Conservation (phyloP, 2,329 filamentous ascomycete genomes). For the Trichoderma atrobrunneum region DNA sequence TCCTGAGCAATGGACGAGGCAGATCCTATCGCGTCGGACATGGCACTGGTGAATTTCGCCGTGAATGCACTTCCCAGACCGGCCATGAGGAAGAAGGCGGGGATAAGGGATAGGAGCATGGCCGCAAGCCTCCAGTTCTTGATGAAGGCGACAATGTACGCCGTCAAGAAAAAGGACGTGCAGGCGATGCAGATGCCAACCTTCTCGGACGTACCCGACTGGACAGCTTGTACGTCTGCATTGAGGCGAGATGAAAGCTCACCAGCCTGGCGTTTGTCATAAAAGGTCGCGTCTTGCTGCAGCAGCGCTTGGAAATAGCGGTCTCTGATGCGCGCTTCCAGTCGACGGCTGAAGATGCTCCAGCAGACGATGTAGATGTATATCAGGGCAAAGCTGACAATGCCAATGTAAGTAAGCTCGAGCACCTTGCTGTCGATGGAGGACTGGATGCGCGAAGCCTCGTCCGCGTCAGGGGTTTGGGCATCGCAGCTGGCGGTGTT, state of each 20-base stretch:
- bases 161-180: constrained; percentile 63
- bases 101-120: constrained; percentile 62
- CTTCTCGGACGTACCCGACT: constrained; percentile 68
- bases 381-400: constrained; percentile 61
- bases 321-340: constrained; percentile 61
- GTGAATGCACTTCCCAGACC: constrained; percentile 54
- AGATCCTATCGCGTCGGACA: constrained; percentile 53
- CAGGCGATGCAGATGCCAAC: constrained; percentile 63
- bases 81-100: constrained; percentile 60
- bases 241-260: constrained; percentile 63
- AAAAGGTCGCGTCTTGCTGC: constrained; percentile 60
- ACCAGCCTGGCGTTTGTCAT: constrained; percentile 60
- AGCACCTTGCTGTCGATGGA: constrained; percentile 57
- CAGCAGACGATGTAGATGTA: constrained; percentile 64
- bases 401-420: constrained; percentile 60
- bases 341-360: constrained; percentile 61
- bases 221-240: constrained; percentile 63
- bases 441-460: constrained; percentile 35
- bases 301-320: constrained; percentile 58
- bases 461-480: constrained; percentile 23
- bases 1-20: constrained; percentile 64
- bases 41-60: constrained; percentile 47
- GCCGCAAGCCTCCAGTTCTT: constrained; percentile 60
- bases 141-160: constrained; percentile 65
- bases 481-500: constrained; percentile 54